A percentile compares a stretch with the other conserved stretches of the same genome.
Conservation (phyloP, 768 basidiomycete species). For the Jaapia argillacea region DNA sequence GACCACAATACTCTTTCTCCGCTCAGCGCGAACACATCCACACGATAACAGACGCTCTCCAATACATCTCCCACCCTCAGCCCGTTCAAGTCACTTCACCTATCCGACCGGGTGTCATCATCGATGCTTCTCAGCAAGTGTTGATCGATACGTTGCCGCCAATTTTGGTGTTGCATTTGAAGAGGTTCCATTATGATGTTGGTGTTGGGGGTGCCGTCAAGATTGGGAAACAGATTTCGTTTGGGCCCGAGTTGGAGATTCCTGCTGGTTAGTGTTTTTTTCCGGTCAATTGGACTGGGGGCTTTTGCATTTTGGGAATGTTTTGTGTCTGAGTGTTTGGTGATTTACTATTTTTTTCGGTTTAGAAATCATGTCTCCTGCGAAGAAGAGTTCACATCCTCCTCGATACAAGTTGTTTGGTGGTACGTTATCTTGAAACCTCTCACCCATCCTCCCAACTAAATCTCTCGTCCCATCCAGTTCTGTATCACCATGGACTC, state of each 20-base stretch:
- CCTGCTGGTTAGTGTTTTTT: too few relatives aligned
- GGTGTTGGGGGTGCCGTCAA: constrained; percentile 73
- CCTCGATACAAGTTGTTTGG: constrained; percentile 77
- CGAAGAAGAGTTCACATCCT: constrained; percentile 31
- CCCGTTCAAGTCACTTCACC: constrained; percentile 63
- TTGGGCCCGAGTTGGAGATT: constrained; percentile 71
- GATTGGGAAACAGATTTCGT: constrained; percentile 70
- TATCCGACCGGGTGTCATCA: constrained; percentile 41
- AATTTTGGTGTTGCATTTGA: constrained; percentile 81
- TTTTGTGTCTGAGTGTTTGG: too few relatives aligned
- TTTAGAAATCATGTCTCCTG: constrained; percentile 52
- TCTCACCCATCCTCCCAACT: constrained; percentile 1
- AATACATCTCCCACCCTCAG: constrained; percentile 70
- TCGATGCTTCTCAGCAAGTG: constrained; percentile 65
- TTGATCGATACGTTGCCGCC: constrained; percentile 79
- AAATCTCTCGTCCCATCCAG: constrained; percentile 24
- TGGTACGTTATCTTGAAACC: constrained; percentile 31
- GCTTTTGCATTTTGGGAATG: too few relatives aligned
- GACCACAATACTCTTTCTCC: too few relatives aligned
- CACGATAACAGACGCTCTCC: constrained; percentile 77
- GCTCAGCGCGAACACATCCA: constrained; percentile 59
- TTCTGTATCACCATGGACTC: constrained; percentile 86
- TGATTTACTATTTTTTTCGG: constrained; percentile 2
- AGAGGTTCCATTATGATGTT: constrained; percentile 83
- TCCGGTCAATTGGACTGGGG: too few relatives aligned